Conservation (phyloP, 192 early-diverging fungal species). For the Coemansia sp. region DNA sequence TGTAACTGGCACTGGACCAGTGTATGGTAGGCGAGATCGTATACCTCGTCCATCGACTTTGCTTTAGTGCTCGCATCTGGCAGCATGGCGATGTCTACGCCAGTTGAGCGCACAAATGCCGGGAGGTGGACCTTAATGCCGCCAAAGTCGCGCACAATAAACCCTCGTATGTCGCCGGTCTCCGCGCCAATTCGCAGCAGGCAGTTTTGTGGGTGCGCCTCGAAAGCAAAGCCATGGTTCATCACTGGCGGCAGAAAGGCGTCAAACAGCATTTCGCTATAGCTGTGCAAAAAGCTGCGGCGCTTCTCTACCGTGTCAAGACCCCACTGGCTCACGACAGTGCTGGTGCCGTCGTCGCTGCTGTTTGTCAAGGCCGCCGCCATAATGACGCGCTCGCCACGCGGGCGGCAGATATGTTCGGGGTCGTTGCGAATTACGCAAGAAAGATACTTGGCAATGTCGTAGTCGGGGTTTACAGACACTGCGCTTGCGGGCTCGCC, state of each 20-base stretch:
- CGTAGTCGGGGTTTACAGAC: conserved; percentile 55
- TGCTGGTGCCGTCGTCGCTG: conserved; percentile 39
- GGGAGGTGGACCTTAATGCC: conserved; percentile 64
- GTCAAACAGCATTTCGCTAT: conserved; percentile 54
- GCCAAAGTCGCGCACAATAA: conserved; percentile 72
- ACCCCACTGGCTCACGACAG: conserved; percentile 53
- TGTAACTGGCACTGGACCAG: conserved; percentile 63
- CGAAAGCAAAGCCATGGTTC: conserved; percentile 68
- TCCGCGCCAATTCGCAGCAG: conserved; percentile 58
- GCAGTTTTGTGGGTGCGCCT: conserved; percentile 68
- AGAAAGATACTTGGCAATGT: conserved; percentile 67
- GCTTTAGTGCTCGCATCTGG: conserved; percentile 63
- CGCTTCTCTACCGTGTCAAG: conserved; percentile 54
- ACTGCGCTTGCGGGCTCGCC: conserved; percentile 61
- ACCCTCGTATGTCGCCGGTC: conserved; percentile 59
- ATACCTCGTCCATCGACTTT: conserved; percentile 53
- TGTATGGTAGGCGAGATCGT: conserved; percentile 65
- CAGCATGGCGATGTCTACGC: conserved; percentile 56
- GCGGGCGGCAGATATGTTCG: conserved; percentile 38
- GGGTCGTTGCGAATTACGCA: conserved; percentile 61
- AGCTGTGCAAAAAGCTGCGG: conserved; percentile 53
- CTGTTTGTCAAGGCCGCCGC: conserved; percentile 62
- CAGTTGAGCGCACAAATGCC: conserved; percentile 55
- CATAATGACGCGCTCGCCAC: conserved; percentile 55
- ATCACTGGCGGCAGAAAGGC: conserved; percentile 65